These are phyloP conservation scores for Anthracocystis setariae DNA, from an alignment of 1,284 basidiomycete species.

Conservation along the genomic window DNA sequence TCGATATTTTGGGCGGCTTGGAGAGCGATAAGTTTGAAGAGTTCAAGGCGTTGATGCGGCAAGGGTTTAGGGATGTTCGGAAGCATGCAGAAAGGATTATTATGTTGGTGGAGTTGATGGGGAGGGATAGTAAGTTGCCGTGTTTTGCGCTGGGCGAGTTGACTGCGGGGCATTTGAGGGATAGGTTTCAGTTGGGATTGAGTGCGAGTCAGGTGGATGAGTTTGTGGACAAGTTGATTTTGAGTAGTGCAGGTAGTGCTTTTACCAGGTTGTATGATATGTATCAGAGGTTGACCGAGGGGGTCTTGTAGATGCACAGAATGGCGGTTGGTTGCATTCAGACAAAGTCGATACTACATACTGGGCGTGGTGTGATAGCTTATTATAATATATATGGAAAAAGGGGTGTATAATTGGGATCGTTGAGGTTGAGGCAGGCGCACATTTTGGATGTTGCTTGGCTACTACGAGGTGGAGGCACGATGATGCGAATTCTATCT, in stretches of 20 bases:
- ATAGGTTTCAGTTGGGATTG: slow-evolving; percentile 90
- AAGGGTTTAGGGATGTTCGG: slow-evolving; percentile 90
- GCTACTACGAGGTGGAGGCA: neutral
- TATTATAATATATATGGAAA: too few relatives aligned
- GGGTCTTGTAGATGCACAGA: slow-evolving; percentile 34
- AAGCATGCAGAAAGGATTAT: slow-evolving; percentile 98
- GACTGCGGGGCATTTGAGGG: slow-evolving; percentile 83
- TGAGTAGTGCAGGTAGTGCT: slow-evolving; percentile 60
- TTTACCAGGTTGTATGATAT: slow-evolving; percentile 66
- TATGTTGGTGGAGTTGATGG: slow-evolving; percentile 95
- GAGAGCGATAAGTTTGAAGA: slow-evolving; percentile 81
- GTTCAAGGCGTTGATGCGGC: slow-evolving; percentile 86
- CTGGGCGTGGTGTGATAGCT: too few relatives aligned
- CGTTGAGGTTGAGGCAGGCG: too few relatives aligned
- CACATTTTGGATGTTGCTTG: too few relatives aligned
- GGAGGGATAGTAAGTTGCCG: slow-evolving; percentile 91
- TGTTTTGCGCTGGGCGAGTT: slow-evolving; percentile 93
- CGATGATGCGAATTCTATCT: slow-evolving; percentile 4
- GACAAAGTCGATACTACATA: too few relatives aligned
- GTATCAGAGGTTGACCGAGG: slow-evolving; percentile 63
- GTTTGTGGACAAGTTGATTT: slow-evolving; percentile 73
- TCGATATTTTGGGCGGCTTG: slow-evolving; percentile 92
- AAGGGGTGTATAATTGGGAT: too few relatives aligned
- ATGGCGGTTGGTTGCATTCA: neutral
- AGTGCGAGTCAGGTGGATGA: slow-evolving; percentile 88